phyloP scores from a whole-genome alignment of 306 rosid genomes.

The Inga laurina region DNA sequence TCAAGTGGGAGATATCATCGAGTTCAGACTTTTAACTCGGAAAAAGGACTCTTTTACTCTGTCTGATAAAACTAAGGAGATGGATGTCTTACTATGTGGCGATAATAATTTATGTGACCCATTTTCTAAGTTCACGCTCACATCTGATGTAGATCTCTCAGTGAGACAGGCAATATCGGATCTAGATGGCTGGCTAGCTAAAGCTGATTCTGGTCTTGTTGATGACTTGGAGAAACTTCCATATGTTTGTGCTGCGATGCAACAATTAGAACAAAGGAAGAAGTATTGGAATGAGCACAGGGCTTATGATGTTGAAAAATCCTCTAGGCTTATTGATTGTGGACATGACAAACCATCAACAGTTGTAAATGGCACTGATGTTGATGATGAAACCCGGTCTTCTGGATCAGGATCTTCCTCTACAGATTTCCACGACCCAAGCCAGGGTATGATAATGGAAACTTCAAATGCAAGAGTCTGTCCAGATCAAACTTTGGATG shows the following conservation, averaged over 20 bases:
- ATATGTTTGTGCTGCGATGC: constrained; percentile 91
- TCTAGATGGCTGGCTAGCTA: constrained; percentile 90
- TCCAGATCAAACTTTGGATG: constrained; percentile 45
- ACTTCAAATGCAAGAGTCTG: constrained; percentile 41
- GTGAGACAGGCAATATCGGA: constrained; percentile 79
- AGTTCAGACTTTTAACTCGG: constrained; percentile 67
- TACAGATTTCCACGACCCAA: constrained; percentile 40
- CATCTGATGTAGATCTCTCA: constrained; percentile 86
- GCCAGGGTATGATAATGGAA: constrained; percentile 32
- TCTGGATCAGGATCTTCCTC: constrained; percentile 44
- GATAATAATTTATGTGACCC: constrained; percentile 54
- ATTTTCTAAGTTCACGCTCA: constrained; percentile 84
- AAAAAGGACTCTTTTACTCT: constrained; percentile 64
- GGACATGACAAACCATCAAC: constrained; percentile 38
- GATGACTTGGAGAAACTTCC: constrained; percentile 96
- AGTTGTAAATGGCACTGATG: constrained; percentile 34
- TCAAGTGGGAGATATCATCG: constrained; percentile 69
- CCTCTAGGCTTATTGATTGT: constrained; percentile 36
- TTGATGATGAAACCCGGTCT: constrained; percentile 43
- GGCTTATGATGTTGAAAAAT: constrained; percentile 38
- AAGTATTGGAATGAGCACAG: constrained; percentile 76
- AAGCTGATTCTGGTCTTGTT: constrained; percentile 86
- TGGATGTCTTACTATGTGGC: constrained; percentile 31
- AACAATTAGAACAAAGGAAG: constrained; percentile 84
- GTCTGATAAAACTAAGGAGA: constrained; percentile 53